Conservation (phyloP, 2,329 filamentous ascomycete genomes). For the Monosporascus sp. region DNA sequence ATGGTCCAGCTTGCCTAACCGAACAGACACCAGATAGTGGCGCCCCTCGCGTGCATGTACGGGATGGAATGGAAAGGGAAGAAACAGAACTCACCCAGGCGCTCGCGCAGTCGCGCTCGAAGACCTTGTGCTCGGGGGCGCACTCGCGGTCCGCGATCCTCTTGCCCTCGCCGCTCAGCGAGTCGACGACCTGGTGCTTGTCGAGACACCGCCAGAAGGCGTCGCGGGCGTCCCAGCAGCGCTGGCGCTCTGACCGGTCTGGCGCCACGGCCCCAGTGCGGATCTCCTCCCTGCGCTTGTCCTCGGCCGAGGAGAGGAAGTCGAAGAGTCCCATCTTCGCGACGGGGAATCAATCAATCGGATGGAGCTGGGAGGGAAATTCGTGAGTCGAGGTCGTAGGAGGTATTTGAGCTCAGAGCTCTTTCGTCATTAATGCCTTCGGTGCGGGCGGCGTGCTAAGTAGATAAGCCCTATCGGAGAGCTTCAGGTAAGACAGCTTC, state of each 20-base stretch:
- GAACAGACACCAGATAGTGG: no score
- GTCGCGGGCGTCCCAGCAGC: conserved; percentile 89
- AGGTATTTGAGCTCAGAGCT: background rate
- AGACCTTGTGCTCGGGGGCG: conserved; percentile 53
- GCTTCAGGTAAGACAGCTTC: background rate
- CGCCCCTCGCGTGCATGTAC: no score
- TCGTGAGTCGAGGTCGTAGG: background rate
- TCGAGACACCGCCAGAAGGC: conserved; percentile 85
- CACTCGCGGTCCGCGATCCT: conserved; percentile 52
- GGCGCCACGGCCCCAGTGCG: conserved; percentile 64
- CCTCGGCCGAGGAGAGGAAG: conserved; percentile 31
- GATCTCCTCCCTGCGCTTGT: conserved; percentile 48
- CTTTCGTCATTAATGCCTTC: background rate
- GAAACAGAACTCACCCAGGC: conserved; percentile 68
- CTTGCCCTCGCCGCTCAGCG: conserved; percentile 49
- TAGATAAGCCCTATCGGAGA: background rate
- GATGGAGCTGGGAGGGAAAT: background rate
- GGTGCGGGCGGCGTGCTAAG: background rate
- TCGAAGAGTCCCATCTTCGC: conserved; percentile 45
- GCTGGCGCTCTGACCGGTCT: conserved; percentile 72
- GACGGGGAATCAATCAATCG: background rate
- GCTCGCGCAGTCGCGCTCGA: conserved; percentile 79
- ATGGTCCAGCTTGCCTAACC: no score
- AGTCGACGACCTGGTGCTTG: conserved; percentile 73
- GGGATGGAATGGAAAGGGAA: background rate